These are phyloP conservation scores for Leishmania martiniquensis DNA, from an alignment of 208 protist genomes.

Conservation along the genomic window DNA sequence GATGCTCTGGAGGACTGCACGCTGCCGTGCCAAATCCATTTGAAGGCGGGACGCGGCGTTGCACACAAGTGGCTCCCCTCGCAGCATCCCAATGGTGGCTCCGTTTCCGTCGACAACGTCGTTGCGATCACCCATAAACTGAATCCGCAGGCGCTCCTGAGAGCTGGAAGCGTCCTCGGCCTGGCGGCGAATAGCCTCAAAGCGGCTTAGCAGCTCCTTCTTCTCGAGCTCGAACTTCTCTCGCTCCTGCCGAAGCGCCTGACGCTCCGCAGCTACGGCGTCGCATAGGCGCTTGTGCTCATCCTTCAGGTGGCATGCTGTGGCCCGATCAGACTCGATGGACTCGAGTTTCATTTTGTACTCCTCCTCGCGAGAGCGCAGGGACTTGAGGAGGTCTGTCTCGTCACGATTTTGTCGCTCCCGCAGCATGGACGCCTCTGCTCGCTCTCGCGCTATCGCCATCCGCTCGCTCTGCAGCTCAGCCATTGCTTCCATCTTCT, in stretches of 20 bases:
- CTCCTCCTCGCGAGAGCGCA: slow-evolving; percentile 79
- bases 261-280: slow-evolving; percentile 53
- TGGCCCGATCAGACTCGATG: slow-evolving; percentile 69
- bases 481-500: slow-evolving; percentile 70
- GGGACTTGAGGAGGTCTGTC: slow-evolving; percentile 66
- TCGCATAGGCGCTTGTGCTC: slow-evolving; percentile 66
- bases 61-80: slow-evolving; percentile 33
- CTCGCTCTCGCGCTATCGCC: slow-evolving; percentile 66
- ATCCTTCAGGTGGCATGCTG: slow-evolving; percentile 52
- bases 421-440: slow-evolving; percentile 65
- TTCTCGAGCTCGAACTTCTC: slow-evolving; percentile 85
- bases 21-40: slow-evolving; percentile 83
- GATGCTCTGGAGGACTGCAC: slow-evolving; percentile 71
- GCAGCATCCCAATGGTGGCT: slow-evolving; percentile 6
- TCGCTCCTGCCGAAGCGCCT: slow-evolving; percentile 68
- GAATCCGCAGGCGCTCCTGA: slow-evolving; percentile 59
- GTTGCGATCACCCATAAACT: slow-evolving; percentile 47
- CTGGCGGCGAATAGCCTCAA: slow-evolving; percentile 64
- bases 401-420: slow-evolving; percentile 86
- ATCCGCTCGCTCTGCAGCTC: slow-evolving; percentile 84
- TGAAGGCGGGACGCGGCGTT: slow-evolving; percentile 61
- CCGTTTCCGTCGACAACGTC: slow-evolving; percentile 17
- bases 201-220: slow-evolving; percentile 65
- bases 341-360: slow-evolving; percentile 61
- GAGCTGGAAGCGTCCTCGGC: slow-evolving; percentile 67